phyloP scores from a whole-genome alignment of 2,329 filamentous ascomycete species.

The Pseudogymnoascus sp. region DNA sequence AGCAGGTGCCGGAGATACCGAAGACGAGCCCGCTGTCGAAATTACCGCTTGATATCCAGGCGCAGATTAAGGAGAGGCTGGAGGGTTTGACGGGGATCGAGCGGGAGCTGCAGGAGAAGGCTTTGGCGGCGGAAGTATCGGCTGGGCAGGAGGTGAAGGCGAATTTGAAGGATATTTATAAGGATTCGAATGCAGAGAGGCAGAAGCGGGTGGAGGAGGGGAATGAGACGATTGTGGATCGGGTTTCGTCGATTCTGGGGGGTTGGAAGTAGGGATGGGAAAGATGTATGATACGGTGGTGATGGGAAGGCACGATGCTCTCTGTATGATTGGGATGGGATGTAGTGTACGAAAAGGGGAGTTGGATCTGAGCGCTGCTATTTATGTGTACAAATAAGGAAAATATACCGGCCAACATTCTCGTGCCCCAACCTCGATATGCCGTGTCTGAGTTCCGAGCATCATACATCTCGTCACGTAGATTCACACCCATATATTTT shows the following conservation, averaged over 20 bases:
- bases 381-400: slow-evolving; percentile 4
- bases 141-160: slow-evolving; percentile 55
- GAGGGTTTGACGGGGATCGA: slow-evolving; percentile 54
- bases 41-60: slow-evolving; percentile 44
- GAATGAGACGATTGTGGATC: slow-evolving; percentile 39
- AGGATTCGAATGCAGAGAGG: slow-evolving; percentile 49
- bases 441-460: neutral
- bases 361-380: slow-evolving; percentile 4
- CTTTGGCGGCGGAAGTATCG: slow-evolving; percentile 56
- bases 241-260: slow-evolving; percentile 30
- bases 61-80: slow-evolving; percentile 48
- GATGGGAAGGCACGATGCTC: neutral
- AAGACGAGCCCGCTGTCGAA: slow-evolving; percentile 48
- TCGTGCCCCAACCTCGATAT: neutral
- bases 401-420: neutral
- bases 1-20: slow-evolving; percentile 52
- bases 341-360: neutral
- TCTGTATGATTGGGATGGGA: neutral
- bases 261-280: neutral
- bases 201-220: slow-evolving; percentile 52
- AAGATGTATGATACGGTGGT: neutral
- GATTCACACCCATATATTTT: neutral
- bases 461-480: neutral
- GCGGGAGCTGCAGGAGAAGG: slow-evolving; percentile 55
- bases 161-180: slow-evolving; percentile 49